These are phyloP conservation scores for Tolypocladium cylindrosporum DNA, from an alignment of 2,329 filamentous ascomycete genomes.

Conservation along the genomic window DNA sequence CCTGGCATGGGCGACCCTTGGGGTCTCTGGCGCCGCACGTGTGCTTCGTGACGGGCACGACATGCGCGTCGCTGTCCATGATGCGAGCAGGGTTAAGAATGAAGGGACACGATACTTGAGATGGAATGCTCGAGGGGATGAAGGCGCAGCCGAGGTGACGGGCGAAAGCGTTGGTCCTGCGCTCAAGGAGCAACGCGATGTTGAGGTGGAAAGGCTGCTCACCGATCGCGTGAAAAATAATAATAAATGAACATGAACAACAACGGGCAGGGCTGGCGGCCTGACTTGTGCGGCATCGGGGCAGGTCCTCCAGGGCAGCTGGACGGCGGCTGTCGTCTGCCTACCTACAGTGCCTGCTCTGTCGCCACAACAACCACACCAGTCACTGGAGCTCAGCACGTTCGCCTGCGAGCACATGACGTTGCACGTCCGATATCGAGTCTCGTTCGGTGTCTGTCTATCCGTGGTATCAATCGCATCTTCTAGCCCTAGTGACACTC, in stretches of 20 bases:
- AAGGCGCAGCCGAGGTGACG: background rate
- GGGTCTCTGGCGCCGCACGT: constrained; percentile 4
- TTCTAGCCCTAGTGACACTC: constrained; percentile 17
- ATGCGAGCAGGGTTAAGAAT: background rate
- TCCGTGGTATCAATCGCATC: background rate
- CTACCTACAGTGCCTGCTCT: background rate
- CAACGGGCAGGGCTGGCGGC: too few species aligned
- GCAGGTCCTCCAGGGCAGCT: background rate
- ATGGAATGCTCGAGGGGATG: background rate
- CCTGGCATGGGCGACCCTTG: constrained; percentile 1
- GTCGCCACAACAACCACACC: background rate
- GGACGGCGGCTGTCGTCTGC: background rate
- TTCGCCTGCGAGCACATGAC: background rate
- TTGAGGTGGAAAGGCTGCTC: background rate
- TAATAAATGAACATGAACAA: too few species aligned
- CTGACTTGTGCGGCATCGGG: background rate
- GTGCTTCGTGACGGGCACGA: background rate
- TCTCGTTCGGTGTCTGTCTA: background rate
- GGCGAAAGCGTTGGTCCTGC: background rate
- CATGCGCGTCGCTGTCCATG: background rate
- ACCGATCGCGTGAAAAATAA: too few species aligned
- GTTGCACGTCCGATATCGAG: background rate
- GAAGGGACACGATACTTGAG: background rate
- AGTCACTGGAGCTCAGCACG: background rate
- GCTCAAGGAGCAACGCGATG: background rate